Conservation (phyloP, 371 early-diverging fungal species). For the Apophysomyces trapeziformis region DNA sequence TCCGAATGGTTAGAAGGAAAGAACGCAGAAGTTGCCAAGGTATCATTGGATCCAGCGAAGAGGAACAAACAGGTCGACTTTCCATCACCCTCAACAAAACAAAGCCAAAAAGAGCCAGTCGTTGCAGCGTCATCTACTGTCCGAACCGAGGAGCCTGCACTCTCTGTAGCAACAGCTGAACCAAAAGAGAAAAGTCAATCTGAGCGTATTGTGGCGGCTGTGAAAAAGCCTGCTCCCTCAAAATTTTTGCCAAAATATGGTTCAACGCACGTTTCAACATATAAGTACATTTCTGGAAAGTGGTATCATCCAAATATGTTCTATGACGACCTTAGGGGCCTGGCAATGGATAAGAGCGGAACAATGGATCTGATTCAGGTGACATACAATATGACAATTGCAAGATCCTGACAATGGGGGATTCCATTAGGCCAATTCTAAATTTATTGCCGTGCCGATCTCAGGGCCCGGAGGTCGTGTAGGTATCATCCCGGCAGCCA, state of each 20-base stretch:
- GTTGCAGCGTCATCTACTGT: neutral
- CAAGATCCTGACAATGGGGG: neutral
- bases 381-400: slow-evolving; percentile 10
- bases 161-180: neutral
- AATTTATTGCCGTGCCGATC: slow-evolving; percentile 73
- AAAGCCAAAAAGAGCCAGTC: neutral
- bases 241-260: slow-evolving; percentile 35
- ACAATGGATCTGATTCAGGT: slow-evolving; percentile 69
- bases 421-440: slow-evolving; percentile 48
- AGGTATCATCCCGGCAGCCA: slow-evolving; percentile 64
- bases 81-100: neutral
- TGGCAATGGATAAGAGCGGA: slow-evolving; percentile 68
- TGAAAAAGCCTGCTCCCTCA: slow-evolving; percentile 9
- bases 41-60: slow-evolving; percentile 65
- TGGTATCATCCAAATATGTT: slow-evolving; percentile 62
- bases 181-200: neutral
- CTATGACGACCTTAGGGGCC: slow-evolving; percentile 67
- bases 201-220: slow-evolving; percentile 11
- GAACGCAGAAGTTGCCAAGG: slow-evolving; percentile 49
- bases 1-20: slow-evolving; percentile 66
- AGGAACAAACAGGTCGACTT: neutral
- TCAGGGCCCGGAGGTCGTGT: slow-evolving; percentile 84
- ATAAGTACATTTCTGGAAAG: slow-evolving; percentile 73
- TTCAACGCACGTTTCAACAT: slow-evolving; percentile 39
- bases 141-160: neutral